Percentiles rank a stretch among this genome's conserved stretches.
Evolutionary conservation across 768 basidiomycete species (phyloP).

Genomic region (Lentinula edodes): DNA sequence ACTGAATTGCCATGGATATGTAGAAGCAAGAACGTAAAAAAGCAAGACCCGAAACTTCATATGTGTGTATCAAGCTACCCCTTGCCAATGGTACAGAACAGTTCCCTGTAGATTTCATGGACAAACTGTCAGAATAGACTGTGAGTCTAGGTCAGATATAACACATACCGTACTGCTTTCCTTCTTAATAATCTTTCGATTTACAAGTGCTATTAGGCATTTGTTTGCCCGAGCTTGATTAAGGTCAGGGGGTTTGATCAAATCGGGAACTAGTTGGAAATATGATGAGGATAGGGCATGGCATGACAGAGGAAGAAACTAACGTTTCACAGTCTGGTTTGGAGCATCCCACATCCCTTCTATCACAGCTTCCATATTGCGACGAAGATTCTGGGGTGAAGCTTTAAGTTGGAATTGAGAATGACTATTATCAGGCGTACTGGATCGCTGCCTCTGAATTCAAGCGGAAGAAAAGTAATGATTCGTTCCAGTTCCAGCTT

Average conservation of each 20-base stretch:
- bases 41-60: too few relatives aligned
- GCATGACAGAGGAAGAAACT: constrained; percentile 9
- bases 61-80: constrained; percentile 16
- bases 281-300: not conserved
- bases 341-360: constrained; percentile 66
- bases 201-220: constrained; percentile 87
- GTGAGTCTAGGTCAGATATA: not conserved
- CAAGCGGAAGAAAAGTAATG: constrained; percentile 74
- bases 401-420: not conserved
- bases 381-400: constrained; percentile 54
- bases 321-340: constrained; percentile 57
- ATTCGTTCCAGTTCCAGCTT: constrained; percentile 65
- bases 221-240: constrained; percentile 91
- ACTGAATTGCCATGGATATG: too few relatives aligned
- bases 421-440: constrained; percentile 34
- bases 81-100: constrained; percentile 69
- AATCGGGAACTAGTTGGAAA: constrained; percentile 54
- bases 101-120: constrained; percentile 39
- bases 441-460: constrained; percentile 86
- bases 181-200: constrained; percentile 78
- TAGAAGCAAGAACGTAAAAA: too few relatives aligned
- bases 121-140: not conserved
- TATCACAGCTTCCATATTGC: constrained; percentile 78
- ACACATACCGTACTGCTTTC: constrained; percentile 56
- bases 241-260: constrained; percentile 75